Evolutionary conservation across 2,329 filamentous ascomycete species (phyloP).

Genomic region (Ophiostoma triangulosporum): DNA sequence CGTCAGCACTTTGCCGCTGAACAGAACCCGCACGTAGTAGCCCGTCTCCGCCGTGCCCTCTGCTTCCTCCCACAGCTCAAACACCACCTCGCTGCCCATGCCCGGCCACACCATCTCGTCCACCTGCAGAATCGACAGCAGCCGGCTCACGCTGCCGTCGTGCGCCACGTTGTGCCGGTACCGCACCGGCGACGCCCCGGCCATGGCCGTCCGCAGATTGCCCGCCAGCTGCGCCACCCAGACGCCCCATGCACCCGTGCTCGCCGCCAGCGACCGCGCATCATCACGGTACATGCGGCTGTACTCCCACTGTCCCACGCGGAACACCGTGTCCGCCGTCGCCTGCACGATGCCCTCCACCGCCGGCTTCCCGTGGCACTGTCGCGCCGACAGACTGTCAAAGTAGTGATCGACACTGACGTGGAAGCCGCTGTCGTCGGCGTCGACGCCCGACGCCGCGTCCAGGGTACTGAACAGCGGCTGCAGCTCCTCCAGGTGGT

Average conservation of each 20-base stretch:
- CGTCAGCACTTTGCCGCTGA: constrained; percentile 50
- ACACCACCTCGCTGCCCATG: constrained; percentile 67
- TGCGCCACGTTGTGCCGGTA: constrained; percentile 73
- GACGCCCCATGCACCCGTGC: constrained; percentile 51
- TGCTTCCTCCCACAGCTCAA: constrained; percentile 51
- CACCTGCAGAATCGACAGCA: constrained; percentile 58
- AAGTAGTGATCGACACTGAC: constrained; percentile 68
- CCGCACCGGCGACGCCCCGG: constrained; percentile 12
- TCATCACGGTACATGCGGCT: constrained; percentile 62
- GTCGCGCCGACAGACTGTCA: constrained; percentile 66
- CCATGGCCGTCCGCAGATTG: constrained; percentile 37
- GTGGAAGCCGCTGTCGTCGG: constrained; percentile 49
- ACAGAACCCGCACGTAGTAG: constrained; percentile 54
- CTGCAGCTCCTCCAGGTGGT: constrained; percentile 20
- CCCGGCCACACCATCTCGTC: constrained; percentile 74
- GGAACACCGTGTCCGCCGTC: constrained; percentile 56
- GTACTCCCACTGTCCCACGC: constrained; percentile 71
- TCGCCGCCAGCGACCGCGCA: constrained; percentile 46
- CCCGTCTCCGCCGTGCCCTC: neutral
- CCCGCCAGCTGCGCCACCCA: constrained; percentile 59
- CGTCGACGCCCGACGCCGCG: constrained; percentile 49
- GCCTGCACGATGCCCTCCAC: constrained; percentile 39
- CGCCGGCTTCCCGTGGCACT: constrained; percentile 60
- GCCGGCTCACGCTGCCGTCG: constrained; percentile 55
- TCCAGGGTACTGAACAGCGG: constrained; percentile 49